Conservation (phyloP, 257 asterid species). For the Nicotiana tabacum region DNA sequence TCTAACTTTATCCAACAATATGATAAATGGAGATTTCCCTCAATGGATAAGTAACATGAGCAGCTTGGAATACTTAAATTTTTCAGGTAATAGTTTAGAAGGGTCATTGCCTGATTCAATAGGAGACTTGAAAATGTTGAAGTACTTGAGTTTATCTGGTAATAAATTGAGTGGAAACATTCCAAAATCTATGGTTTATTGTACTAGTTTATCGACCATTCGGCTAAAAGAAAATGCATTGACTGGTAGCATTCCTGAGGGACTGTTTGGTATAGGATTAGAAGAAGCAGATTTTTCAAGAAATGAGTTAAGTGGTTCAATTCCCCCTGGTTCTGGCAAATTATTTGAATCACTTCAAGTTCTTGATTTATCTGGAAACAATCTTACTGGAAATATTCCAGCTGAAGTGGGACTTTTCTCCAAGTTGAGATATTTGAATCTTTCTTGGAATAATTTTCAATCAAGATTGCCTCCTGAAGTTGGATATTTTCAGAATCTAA, state of each 20-base stretch:
- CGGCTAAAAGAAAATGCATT: slow-evolving; percentile 51
- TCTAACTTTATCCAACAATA: slow-evolving; percentile 45
- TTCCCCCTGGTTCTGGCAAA: slow-evolving; percentile 57
- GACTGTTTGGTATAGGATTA: slow-evolving; percentile 54
- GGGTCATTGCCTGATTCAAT: slow-evolving; percentile 56
- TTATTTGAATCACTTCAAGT: slow-evolving; percentile 48
- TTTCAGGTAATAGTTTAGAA: slow-evolving; percentile 50
- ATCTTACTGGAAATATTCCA: slow-evolving; percentile 60
- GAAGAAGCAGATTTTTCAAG: slow-evolving; percentile 71
- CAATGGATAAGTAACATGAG: slow-evolving; percentile 48
- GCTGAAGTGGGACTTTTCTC: slow-evolving; percentile 70
- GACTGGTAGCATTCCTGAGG: slow-evolving; percentile 54
- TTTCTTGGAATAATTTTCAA: slow-evolving; percentile 73
- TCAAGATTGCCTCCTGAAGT: slow-evolving; percentile 74
- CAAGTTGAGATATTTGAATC: slow-evolving; percentile 61
- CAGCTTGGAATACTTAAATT: slow-evolving; percentile 45
- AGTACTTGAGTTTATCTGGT: slow-evolving; percentile 31
- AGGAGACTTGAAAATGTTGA: slow-evolving; percentile 44
- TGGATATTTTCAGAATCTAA: slow-evolving; percentile 65
- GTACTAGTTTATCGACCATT: slow-evolving; percentile 38
- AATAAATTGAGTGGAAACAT: slow-evolving; percentile 51
- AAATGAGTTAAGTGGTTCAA: slow-evolving; percentile 52
- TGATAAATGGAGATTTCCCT: slow-evolving; percentile 67
- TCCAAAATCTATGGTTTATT: slow-evolving; percentile 44
- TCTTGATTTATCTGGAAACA: slow-evolving; percentile 72